Base-by-base conservation (phyloP, 345 rosid species). In the Gossypium mustelinum region DNA sequence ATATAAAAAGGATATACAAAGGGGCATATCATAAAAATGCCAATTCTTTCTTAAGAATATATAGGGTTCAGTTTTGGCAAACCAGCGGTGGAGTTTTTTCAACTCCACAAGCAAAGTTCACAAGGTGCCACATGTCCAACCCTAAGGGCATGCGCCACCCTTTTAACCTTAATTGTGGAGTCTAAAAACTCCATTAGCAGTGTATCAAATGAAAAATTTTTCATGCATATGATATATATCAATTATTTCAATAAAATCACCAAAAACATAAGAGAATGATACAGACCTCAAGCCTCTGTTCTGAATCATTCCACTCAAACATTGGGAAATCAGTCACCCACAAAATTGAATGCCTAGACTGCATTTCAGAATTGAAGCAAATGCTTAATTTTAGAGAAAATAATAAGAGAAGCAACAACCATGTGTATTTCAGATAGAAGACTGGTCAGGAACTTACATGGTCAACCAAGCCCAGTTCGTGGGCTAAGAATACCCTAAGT, bases 291-390 rank as follows among this genome's bases (percentile, higher is more conserved):
- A 90, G 88, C 72, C 99, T 86, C 78, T 95, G 89, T 82, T 93
- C 98, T 48, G 79, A 70, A 44, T 89, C 92, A 60, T 91, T 95
- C 99, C 99, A 91, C 82, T 93, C 96, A 52, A 95, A 95, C 98
- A 95, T 90, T 9, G 99, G 98, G 80, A 95, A 95, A 78, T 93
- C 99, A 57, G 97, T 95, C 72, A 95, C 89, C 99, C 99, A 95
- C 5, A 95, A 87, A 75, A 95, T 89, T 27, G 97, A 88, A 84
- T 93, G 88, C 87, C 77, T 89, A 79, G 92, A 89, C 97, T 95
- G 81, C 72, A 82, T 41, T 77, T 68, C 55, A 77, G 61, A 48
- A 29, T 74, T 34, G 11, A 74, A 66, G 43, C 61, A 79, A 68
- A 58, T 25, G 25, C 34, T 56, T 67, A 59, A 52, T 57, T 73